Percentiles rank a stretch among this genome's conserved stretches.
phyloP scores from a whole-genome alignment of 495 filamentous ascomycete genomes.

The Neurospora tetraspora region DNA sequence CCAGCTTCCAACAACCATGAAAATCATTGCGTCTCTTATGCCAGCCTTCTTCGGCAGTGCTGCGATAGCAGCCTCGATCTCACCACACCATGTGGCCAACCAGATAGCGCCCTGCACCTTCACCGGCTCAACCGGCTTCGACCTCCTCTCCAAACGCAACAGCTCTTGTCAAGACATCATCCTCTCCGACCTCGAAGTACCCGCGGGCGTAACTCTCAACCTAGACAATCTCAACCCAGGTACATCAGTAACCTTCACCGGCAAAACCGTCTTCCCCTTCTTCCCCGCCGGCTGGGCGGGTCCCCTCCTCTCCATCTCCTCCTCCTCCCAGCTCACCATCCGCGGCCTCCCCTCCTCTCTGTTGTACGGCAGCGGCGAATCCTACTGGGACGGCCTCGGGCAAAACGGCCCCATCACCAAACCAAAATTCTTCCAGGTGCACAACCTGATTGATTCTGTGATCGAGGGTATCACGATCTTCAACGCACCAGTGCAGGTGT shows the following conservation, averaged over 20 bases:
- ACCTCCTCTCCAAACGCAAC: background rate
- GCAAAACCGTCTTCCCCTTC: slow-evolving; percentile 40
- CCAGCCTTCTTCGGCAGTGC: background rate
- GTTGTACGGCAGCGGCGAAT: slow-evolving; percentile 36
- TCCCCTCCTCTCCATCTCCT: slow-evolving; percentile 39
- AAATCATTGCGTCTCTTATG: background rate
- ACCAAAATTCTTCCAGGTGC: slow-evolving; percentile 45
- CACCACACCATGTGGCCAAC: background rate
- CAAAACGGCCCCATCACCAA: slow-evolving; percentile 43
- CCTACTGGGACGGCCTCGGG: slow-evolving; percentile 45
- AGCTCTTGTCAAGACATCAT: slow-evolving; percentile 4
- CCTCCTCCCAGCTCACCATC: slow-evolving; percentile 34
- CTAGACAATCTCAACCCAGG: slow-evolving; percentile 1
- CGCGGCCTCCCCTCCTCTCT: slow-evolving; percentile 31
- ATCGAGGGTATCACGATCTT: slow-evolving; percentile 32
- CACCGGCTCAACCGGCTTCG: slow-evolving; percentile 1
- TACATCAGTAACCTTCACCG: slow-evolving; percentile 32
- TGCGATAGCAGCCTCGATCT: background rate
- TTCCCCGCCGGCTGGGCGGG: slow-evolving; percentile 35
- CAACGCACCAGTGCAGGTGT: slow-evolving; percentile 54
- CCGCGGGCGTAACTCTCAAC: slow-evolving; percentile 1
- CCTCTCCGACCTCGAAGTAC: slow-evolving; percentile 1
- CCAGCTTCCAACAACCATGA: background rate
- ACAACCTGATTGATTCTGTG: slow-evolving; percentile 27
- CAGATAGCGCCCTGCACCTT: background rate